These are phyloP conservation scores for Lasiodiplodia sp. DNA, from an alignment of 2,329 filamentous ascomycete species.

Conservation along the genomic window DNA sequence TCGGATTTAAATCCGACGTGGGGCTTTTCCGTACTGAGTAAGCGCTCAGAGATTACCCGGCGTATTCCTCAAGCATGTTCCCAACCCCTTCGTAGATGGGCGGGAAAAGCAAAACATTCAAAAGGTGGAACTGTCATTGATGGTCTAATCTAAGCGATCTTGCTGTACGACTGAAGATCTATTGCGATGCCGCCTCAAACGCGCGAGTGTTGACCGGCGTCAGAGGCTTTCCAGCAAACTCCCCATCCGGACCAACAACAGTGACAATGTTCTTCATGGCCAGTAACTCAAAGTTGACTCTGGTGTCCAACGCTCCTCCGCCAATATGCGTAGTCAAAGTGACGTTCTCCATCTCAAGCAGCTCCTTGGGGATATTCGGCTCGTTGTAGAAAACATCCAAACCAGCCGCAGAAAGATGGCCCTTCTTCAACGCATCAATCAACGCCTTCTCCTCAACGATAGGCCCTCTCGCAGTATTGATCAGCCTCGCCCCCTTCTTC, in stretches of 20 bases:
- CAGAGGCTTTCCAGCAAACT: slow-evolving; percentile 55
- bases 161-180: slow-evolving; percentile 36
- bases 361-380: slow-evolving; percentile 41
- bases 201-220: slow-evolving; percentile 63
- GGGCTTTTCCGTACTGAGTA: neutral
- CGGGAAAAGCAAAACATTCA: neutral
- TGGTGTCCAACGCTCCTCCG: slow-evolving; percentile 66
- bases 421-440: slow-evolving; percentile 42
- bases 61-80: too few species aligned
- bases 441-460: slow-evolving; percentile 47
- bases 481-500: slow-evolving; percentile 41
- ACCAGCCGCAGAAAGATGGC: slow-evolving; percentile 44
- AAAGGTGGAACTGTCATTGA: too few species aligned
- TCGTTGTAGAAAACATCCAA: slow-evolving; percentile 48
- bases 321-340: slow-evolving; percentile 65
- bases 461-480: slow-evolving; percentile 47
- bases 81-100: too few species aligned
- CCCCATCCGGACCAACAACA: slow-evolving; percentile 24
- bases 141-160: neutral
- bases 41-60: neutral
- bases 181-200: slow-evolving; percentile 39
- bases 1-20: slow-evolving; percentile 18
- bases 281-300: slow-evolving; percentile 65
- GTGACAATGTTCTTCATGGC: slow-evolving; percentile 68
- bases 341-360: slow-evolving; percentile 42